A percentile compares a stretch with the other conserved stretches of the same genome.
Evolutionary conservation across 2,329 filamentous ascomycete genomes (phyloP).

Genomic region (Lizonia empirigonia): DNA sequence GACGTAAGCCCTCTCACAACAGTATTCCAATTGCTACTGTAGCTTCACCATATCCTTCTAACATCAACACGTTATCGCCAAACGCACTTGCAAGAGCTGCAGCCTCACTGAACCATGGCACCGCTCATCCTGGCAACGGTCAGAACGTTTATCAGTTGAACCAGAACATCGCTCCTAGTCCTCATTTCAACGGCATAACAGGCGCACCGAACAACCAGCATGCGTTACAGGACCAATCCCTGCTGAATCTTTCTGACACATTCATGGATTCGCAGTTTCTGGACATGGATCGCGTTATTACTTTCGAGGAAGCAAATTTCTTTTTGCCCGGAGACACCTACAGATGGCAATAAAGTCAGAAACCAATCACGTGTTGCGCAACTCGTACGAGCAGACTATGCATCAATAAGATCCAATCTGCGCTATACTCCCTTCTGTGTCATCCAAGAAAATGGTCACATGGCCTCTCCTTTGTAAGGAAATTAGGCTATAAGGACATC

Average conservation of each 20-base stretch:
- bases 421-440: background rate
- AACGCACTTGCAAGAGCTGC: background rate
- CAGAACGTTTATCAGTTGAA: conserved; percentile 10
- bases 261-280: conserved; percentile 43
- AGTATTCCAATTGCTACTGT: background rate
- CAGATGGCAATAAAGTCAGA: conserved; percentile 28
- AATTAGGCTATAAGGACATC: too few species aligned
- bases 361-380: background rate
- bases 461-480: too few species aligned
- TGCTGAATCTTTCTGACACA: conserved; percentile 39
- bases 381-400: background rate
- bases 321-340: conserved; percentile 39
- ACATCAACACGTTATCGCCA: background rate
- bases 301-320: conserved; percentile 45
- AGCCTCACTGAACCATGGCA: background rate
- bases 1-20: conserved; percentile 13
- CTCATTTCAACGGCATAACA: background rate
- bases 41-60: background rate
- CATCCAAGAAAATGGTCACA: background rate
- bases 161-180: background rate
- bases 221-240: conserved; percentile 36
- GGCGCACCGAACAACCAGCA: conserved; percentile 16
- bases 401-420: background rate
- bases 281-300: conserved; percentile 44
- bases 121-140: conserved; percentile 1